Conservation (phyloP, 2,329 filamentous ascomycete genomes). For the Byssothecium circinans region DNA sequence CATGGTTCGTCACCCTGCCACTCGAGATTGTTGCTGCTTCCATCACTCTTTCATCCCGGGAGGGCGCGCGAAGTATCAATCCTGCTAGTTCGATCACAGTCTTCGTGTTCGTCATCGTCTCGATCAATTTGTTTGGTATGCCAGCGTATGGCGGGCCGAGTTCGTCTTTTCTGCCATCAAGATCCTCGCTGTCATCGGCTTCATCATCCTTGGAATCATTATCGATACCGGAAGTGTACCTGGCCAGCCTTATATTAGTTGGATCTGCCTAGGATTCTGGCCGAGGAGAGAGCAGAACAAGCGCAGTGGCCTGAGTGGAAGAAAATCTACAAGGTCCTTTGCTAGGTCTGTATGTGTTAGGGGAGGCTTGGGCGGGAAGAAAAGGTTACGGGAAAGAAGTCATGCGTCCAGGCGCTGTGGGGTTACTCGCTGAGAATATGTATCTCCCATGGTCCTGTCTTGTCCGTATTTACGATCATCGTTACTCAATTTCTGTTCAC, state of each 20-base stretch:
- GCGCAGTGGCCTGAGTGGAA: slow-evolving; percentile 50
- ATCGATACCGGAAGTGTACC: slow-evolving; percentile 71
- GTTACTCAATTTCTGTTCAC: too few species aligned
- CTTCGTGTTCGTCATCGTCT: slow-evolving; percentile 69
- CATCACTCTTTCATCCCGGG: slow-evolving; percentile 84
- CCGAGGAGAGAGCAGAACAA: slow-evolving; percentile 74
- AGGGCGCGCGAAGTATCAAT: slow-evolving; percentile 50
- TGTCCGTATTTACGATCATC: too few species aligned
- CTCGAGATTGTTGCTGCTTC: slow-evolving; percentile 82
- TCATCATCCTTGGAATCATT: slow-evolving; percentile 81
- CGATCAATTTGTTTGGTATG: slow-evolving; percentile 84
- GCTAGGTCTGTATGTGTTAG: slow-evolving; percentile 20
- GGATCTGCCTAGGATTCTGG: slow-evolving; percentile 72
- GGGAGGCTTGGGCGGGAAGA: too few species aligned
- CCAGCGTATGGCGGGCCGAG: slow-evolving; percentile 81
- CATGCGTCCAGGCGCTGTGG: too few species aligned
- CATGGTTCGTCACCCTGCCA: slow-evolving; percentile 79
- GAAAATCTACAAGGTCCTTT: slow-evolving; percentile 47
- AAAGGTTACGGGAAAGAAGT: too few species aligned
- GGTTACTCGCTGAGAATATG: too few species aligned
- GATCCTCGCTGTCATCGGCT: slow-evolving; percentile 77
- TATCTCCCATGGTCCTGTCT: too few species aligned
- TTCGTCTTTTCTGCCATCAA: slow-evolving; percentile 84
- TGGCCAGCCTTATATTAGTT: slow-evolving; percentile 76
- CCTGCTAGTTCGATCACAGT: slow-evolving; percentile 70